Evolutionary conservation across 1,139 yeast genomes (phyloP).

Genomic region (Zygosaccharomyces sapae): DNA sequence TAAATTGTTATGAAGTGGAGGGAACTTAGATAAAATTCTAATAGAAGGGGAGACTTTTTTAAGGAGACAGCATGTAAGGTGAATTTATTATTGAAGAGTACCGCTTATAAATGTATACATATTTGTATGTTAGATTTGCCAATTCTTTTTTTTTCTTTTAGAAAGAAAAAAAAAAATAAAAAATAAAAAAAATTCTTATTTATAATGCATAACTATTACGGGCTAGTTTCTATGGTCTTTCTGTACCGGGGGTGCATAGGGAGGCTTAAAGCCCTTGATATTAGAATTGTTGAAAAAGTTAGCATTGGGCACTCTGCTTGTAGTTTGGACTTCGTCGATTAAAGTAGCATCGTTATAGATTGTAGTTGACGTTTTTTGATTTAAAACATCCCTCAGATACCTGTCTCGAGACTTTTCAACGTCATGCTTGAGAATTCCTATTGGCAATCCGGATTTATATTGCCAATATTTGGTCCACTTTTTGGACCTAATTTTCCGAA

Average conservation of each 20-base stretch:
- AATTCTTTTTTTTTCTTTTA: background rate
- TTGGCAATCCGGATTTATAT: constrained; percentile 37
- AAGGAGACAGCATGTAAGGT: no score
- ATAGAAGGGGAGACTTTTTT: no score
- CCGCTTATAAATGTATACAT: background rate
- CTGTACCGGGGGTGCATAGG: constrained; percentile 32
- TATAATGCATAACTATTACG: background rate
- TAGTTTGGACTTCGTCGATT: constrained; percentile 37
- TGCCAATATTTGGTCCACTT: constrained; percentile 42
- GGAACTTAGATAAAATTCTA: background rate
- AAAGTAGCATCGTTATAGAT: constrained; percentile 35
- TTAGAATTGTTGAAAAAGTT: constrained; percentile 44
- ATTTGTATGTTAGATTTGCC: background rate
- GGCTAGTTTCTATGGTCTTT: background rate
- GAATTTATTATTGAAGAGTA: no score
- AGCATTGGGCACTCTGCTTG: constrained; percentile 44
- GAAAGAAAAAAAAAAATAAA: background rate
- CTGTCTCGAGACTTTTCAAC: constrained; percentile 24
- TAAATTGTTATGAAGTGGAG: constrained; percentile 31
- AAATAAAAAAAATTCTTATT: background rate
- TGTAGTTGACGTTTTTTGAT: constrained; percentile 29
- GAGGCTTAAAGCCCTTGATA: constrained; percentile 42
- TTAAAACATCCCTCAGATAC: constrained; percentile 29
- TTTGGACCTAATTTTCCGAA: constrained; percentile 31
- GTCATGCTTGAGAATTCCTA: constrained; percentile 32